phyloP scores from a whole-genome alignment of 2,329 filamentous ascomycete genomes.

The Aspergillus piperis region DNA sequence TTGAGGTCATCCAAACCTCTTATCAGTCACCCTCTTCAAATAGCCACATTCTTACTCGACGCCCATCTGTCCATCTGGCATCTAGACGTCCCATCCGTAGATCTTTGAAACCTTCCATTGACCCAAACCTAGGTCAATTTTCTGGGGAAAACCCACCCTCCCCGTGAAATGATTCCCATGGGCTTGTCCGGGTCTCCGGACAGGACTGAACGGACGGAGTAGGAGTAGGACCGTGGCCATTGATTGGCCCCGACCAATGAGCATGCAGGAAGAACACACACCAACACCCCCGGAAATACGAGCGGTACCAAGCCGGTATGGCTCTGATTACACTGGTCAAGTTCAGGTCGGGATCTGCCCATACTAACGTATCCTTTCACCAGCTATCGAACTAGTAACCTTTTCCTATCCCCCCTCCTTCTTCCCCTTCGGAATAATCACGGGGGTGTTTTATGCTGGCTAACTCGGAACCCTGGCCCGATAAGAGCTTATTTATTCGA shows the following conservation, averaged over 20 bases:
- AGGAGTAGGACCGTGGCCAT: background rate
- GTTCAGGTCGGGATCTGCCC: constrained; percentile 2
- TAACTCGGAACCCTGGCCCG: constrained; percentile 7
- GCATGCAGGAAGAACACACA: constrained; percentile 8
- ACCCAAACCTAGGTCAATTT: background rate
- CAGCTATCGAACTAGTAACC: background rate
- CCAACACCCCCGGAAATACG: constrained; percentile 17
- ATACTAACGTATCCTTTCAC: background rate
- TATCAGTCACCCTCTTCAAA: constrained; percentile 21
- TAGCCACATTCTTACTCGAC: constrained; percentile 13
- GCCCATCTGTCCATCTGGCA: background rate
- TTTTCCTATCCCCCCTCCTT: background rate
- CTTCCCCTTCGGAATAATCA: background rate
- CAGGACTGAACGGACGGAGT: constrained; percentile 1
- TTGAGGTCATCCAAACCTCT: constrained; percentile 30
- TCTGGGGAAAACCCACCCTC: constrained; percentile 5
- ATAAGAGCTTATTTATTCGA: constrained; percentile 19
- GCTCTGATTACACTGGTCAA: background rate
- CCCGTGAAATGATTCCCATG: constrained; percentile 2
- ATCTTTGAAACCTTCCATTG: background rate
- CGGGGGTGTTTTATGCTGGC: constrained; percentile 1
- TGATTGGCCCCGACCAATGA: constrained; percentile 22
- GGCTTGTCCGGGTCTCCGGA: background rate
- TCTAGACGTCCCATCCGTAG: background rate
- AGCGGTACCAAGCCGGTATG: background rate